Conservation (phyloP, 768 basidiomycete species). For the Mycena filopes region DNA sequence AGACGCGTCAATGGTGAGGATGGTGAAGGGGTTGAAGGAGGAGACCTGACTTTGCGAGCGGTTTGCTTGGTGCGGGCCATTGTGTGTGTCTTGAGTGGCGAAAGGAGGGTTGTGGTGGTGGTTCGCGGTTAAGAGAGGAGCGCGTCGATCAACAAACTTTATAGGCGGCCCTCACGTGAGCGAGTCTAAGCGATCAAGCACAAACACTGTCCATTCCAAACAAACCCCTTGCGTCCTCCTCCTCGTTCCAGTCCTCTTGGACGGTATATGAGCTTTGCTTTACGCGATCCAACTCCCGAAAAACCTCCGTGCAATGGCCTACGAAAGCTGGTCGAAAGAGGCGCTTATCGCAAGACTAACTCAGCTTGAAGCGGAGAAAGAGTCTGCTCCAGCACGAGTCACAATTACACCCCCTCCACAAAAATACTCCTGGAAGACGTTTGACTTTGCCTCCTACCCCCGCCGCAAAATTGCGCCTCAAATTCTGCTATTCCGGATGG, state of each 20-base stretch:
- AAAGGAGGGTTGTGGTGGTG: conserved; percentile 9
- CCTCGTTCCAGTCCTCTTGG: not conserved
- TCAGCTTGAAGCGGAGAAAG: conserved; percentile 58
- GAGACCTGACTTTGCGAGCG: conserved; percentile 30
- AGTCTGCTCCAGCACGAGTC: conserved; percentile 30
- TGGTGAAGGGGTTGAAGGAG: not conserved
- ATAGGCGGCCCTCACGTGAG: too few species aligned
- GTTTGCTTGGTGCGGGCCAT: conserved; percentile 38
- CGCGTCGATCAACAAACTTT: too few species aligned
- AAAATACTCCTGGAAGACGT: conserved; percentile 47
- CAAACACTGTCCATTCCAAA: too few species aligned
- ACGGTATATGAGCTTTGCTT: conserved; percentile 20
- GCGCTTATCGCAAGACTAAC: conserved; percentile 75
- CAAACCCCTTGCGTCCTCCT: too few species aligned
- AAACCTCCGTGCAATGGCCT: conserved; percentile 45
- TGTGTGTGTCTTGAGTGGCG: conserved; percentile 21
- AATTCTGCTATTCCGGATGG: conserved; percentile 93
- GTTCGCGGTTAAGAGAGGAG: not conserved
- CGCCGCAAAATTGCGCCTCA: conserved; percentile 92
- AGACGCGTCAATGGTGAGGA: not conserved
- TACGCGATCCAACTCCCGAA: conserved; percentile 7
- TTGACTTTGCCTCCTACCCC: conserved; percentile 76
- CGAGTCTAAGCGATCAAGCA: too few species aligned
- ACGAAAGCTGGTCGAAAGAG: conserved; percentile 71
- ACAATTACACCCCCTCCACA: conserved; percentile 34